Evolutionary conservation across 768 basidiomycete genomes (phyloP), one percentile per base, ranked within the genome.

Genomic region (Pseudohyphozyma bogoriensis): DNA sequence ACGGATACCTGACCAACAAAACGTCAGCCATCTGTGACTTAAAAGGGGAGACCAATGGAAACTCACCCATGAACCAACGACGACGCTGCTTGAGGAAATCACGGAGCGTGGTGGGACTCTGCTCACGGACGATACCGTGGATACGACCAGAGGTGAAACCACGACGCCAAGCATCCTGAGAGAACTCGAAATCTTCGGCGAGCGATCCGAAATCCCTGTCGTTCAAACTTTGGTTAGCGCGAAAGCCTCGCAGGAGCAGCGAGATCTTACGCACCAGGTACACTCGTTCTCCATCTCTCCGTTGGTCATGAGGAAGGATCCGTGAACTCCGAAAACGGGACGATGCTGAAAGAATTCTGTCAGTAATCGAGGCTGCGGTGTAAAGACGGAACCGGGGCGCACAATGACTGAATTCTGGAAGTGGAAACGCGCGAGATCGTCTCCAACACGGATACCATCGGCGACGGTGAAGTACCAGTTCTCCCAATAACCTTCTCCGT

Each of bases 81-180:
- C 71, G 68, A 68, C 71, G 71, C 65, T 72, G 71, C 71, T 72
- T 72, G 60, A 72, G 69, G 69, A 72, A 72, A 62, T 72, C 71
- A 39, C 68, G 68, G 4, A 72, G 64, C 26, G 71, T 72, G 18
- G 65, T 67, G 22, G 71, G 71, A 51, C 66, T 68, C 63, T 71
- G 71, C 64, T 72, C 71, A 51, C 71, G 68, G 33, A 72, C 68
- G 61, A 72, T 67, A 56, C 71, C 71, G 68, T 72, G 69, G 37
- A 72, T 68, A 22, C 71, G 66, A 32, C 71, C 71, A 46, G 68
- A 71, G 11, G 71, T 72, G 63, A 72, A 72, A 24, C 71, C 71
- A 22, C 67, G 68, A 45, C 69, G 59, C 71, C 71, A 72, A 29
- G 71, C 71, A 60, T 71, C 70, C 62, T 72, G 71, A 45, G 71